These are phyloP conservation scores for Moesziomyces aphidis DNA, from an alignment of 1,284 basidiomycete genomes.

Conservation along the genomic window DNA sequence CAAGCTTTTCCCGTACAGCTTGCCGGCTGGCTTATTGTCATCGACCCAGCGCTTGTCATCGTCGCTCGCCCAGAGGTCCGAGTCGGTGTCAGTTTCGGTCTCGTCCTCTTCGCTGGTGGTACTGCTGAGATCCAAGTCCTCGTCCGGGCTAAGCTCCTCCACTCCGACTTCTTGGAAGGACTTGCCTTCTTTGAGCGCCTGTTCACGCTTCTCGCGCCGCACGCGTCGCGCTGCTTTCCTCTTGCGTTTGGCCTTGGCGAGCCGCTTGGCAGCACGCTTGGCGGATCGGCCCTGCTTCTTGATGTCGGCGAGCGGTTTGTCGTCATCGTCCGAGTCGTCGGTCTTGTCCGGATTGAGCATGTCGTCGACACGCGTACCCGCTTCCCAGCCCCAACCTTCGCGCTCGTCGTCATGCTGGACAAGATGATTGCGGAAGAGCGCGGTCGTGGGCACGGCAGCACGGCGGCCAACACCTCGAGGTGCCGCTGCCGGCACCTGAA, in stretches of 20 bases:
- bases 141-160: constrained; percentile 58
- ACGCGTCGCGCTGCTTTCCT: constrained; percentile 50
- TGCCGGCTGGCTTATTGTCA: constrained; percentile 60
- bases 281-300: constrained; percentile 39
- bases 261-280: constrained; percentile 48
- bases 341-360: constrained; percentile 30
- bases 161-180: constrained; percentile 51
- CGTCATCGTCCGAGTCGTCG: constrained; percentile 40
- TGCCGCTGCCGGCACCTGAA: constrained; percentile 54
- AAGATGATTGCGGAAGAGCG: constrained; percentile 66
- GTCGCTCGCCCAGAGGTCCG: constrained; percentile 47
- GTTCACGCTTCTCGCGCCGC: constrained; percentile 47
- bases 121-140: constrained; percentile 56
- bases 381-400: constrained; percentile 67
- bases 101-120: constrained; percentile 40
- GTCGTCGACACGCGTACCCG: constrained; percentile 38
- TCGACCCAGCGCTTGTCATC: constrained; percentile 61
- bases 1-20: constrained; percentile 63
- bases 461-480: constrained; percentile 61
- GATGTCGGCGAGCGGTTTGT: constrained; percentile 45
- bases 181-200: constrained; percentile 45
- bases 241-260: constrained; percentile 52
- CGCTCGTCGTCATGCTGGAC: constrained; percentile 61
- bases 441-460: constrained; percentile 60
- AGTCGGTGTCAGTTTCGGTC: constrained; percentile 38